These are phyloP conservation scores for Cadophora sp. DNA, from an alignment of 2,329 filamentous ascomycete species.

Conservation along the genomic window DNA sequence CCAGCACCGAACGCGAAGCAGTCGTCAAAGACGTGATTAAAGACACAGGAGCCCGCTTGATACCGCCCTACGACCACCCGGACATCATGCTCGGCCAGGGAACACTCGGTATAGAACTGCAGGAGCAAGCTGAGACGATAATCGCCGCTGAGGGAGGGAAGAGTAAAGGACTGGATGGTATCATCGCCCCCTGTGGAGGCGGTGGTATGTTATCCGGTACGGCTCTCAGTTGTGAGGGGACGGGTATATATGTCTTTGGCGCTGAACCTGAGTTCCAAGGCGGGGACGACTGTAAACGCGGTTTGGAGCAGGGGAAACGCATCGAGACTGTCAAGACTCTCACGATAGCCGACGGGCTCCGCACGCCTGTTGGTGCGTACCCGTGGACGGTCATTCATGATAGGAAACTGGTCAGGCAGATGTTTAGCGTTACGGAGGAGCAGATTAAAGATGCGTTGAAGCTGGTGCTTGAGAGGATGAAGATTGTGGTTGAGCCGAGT, in stretches of 20 bases:
- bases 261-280: constrained; percentile 85
- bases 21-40: constrained; percentile 72
- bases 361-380: constrained; percentile 78
- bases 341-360: constrained; percentile 87
- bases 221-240: constrained; percentile 76
- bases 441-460: constrained; percentile 80
- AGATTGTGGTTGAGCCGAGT: constrained; percentile 90
- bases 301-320: constrained; percentile 67
- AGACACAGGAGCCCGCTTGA: constrained; percentile 76
- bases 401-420: constrained; percentile 69
- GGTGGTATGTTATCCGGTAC: constrained; percentile 88
- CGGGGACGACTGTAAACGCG: constrained; percentile 81
- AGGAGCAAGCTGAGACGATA: constrained; percentile 70
- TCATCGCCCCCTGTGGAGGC: constrained; percentile 86
- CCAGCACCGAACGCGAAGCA: constrained; percentile 80
- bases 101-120: constrained; percentile 84
- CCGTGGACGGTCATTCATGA: constrained; percentile 83
- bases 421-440: constrained; percentile 79
- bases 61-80: constrained; percentile 92
- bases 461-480: constrained; percentile 85
- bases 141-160: constrained; percentile 46
- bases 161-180: constrained; percentile 62
- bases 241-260: constrained; percentile 79
- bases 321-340: constrained; percentile 74
- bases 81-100: constrained; percentile 93